Evolutionary conservation across 2,329 filamentous ascomycete species (phyloP).

Genomic region (Sporothrix sp.): DNA sequence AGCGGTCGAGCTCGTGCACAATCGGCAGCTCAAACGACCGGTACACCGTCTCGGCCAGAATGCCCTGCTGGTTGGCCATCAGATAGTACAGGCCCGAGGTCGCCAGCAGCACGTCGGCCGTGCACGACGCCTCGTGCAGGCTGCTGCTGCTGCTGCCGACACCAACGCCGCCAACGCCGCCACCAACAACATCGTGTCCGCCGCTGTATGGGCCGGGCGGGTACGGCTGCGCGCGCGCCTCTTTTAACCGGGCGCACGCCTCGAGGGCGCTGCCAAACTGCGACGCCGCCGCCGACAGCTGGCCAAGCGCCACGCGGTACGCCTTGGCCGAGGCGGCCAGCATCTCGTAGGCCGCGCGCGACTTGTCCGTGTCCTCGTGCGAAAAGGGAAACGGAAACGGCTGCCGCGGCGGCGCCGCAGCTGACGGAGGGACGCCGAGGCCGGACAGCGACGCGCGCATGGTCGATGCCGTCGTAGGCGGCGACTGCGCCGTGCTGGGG

Average conservation of each 20-base stretch:
- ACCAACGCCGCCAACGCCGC: conserved; percentile 26
- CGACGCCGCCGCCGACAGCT: conserved; percentile 51
- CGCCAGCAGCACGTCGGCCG: conserved; percentile 52
- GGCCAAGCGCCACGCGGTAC: conserved; percentile 52
- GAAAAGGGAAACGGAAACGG: conserved; percentile 44
- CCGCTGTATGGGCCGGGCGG: conserved; percentile 23
- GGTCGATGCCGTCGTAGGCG: conserved; percentile 9
- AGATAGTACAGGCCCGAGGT: conserved; percentile 57
- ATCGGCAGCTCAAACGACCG: conserved; percentile 58
- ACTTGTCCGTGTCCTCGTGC: conserved; percentile 52
- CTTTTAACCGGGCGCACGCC: conserved; percentile 57
- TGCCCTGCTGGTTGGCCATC: conserved; percentile 60
- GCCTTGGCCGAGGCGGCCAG: conserved; percentile 52
- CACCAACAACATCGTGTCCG: conserved; percentile 17
- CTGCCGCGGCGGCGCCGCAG: not conserved
- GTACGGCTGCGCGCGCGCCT: conserved; percentile 51
- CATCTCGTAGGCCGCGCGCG: conserved; percentile 52
- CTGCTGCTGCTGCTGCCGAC: conserved; percentile 34
- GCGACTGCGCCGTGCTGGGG: conserved; percentile 7
- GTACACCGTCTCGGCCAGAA: conserved; percentile 59
- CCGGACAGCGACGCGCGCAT: conserved; percentile 8
- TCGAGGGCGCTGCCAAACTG: conserved; percentile 56
- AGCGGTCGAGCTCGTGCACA: conserved; percentile 59
- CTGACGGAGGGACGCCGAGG: not conserved
- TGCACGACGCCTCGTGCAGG: conserved; percentile 38